Conservation (phyloP, 139 green algal species). For the Edaphochlamys debaryana region DNA sequence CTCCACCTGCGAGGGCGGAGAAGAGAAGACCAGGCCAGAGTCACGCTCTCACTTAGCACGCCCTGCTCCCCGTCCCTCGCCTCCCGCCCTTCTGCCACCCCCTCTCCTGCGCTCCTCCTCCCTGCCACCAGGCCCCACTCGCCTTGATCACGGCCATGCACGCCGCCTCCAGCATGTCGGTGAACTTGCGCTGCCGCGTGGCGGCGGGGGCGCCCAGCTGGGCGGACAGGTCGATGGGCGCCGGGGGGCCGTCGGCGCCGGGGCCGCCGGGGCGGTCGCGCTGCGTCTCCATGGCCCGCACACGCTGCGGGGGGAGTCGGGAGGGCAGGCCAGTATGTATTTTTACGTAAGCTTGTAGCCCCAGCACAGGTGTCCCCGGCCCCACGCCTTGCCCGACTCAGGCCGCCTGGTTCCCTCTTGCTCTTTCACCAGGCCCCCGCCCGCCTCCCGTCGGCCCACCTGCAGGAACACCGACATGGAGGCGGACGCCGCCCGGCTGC, state of each 20-base stretch:
- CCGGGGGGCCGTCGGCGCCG: not conserved
- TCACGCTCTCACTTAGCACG: too few species aligned
- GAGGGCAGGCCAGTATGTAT: too few species aligned
- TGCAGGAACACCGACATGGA: constrained; percentile 27
- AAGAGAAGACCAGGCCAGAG: too few species aligned
- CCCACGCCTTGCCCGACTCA: too few species aligned
- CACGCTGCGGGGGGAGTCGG: constrained; percentile 7
- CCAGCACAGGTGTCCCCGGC: too few species aligned
- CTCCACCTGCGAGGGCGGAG: constrained; percentile 26
- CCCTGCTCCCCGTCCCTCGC: too few species aligned
- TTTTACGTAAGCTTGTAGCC: too few species aligned
- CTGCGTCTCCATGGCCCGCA: constrained; percentile 2
- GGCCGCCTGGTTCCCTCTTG: too few species aligned
- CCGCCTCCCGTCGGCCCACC: not conserved
- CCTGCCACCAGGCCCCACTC: too few species aligned
- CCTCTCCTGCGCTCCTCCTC: too few species aligned
- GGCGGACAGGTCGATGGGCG: not conserved
- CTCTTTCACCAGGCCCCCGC: too few species aligned
- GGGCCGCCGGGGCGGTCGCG: not conserved
- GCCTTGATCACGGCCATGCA: constrained; percentile 49
- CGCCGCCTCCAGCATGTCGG: constrained; percentile 51
- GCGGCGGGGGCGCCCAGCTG: not conserved
- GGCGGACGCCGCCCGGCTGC: not conserved
- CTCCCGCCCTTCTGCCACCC: too few species aligned
- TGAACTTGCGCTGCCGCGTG: constrained; percentile 21